Conservation (phyloP, 768 basidiomycete species). For the Tricholoma furcatifolium region DNA sequence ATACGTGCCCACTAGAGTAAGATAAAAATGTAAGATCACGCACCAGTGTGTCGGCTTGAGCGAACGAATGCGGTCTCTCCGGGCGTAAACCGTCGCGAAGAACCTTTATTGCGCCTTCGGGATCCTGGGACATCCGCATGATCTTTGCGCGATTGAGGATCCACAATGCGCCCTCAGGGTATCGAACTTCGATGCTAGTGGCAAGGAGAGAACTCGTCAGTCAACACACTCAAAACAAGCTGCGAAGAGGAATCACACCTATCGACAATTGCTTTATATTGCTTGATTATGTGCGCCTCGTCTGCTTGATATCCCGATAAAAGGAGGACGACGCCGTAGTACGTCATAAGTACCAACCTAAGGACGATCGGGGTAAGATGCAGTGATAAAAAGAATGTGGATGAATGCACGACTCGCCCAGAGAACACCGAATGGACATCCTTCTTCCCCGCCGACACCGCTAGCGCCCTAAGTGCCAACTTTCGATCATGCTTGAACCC, state of each 20-base stretch:
- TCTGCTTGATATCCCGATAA: constrained; percentile 77
- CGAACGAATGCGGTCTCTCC: constrained; percentile 54
- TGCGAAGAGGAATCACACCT: constrained; percentile 41
- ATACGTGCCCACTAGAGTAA: neutral
- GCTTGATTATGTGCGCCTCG: constrained; percentile 57
- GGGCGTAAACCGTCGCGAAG: constrained; percentile 57
- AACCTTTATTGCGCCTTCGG: constrained; percentile 62
- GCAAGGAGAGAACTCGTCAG: neutral
- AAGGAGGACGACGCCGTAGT: constrained; percentile 69
- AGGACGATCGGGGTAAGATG: neutral
- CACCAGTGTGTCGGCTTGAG: constrained; percentile 1
- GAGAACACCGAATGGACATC: constrained; percentile 80
- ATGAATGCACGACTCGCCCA: constrained; percentile 44
- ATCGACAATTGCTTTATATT: constrained; percentile 65
- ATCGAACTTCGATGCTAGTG: constrained; percentile 51
- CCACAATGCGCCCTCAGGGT: constrained; percentile 72
- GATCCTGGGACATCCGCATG: constrained; percentile 65
- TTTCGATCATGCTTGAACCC: constrained; percentile 74
- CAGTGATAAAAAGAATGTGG: too few species aligned
- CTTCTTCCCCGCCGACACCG: constrained; percentile 60
- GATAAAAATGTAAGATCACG: neutral
- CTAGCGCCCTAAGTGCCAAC: constrained; percentile 65
- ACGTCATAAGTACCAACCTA: constrained; percentile 80
- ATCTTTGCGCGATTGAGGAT: constrained; percentile 75
- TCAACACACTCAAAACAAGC: neutral